Evolutionary conservation across 2,329 filamentous ascomycete species (phyloP).

Genomic region (Botrytis medusae): DNA sequence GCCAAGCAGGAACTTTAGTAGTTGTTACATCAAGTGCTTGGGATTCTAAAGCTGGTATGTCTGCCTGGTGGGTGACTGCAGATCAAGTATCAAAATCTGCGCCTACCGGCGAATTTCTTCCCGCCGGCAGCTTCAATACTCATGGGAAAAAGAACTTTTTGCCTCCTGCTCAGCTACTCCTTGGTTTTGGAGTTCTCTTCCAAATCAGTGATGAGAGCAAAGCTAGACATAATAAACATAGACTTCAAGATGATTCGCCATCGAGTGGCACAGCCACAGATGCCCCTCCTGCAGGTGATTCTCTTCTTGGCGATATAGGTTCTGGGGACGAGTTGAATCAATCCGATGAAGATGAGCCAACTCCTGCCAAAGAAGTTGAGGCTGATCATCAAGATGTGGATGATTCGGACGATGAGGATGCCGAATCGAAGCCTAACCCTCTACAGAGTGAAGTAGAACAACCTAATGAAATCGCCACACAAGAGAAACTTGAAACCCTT

Average conservation of each 20-base stretch:
- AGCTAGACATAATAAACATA: constrained; percentile 74
- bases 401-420: constrained; percentile 36
- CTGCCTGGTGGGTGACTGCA: constrained; percentile 91
- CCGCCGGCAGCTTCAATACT: constrained; percentile 75
- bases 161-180: constrained; percentile 79
- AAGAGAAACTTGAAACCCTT: constrained; percentile 32
- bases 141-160: constrained; percentile 88
- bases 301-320: not conserved
- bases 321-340: constrained; percentile 29
- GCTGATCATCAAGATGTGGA: constrained; percentile 29
- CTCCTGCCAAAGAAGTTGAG: constrained; percentile 20
- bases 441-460: constrained; percentile 28
- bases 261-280: not conserved
- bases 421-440: constrained; percentile 31
- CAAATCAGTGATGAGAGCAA: constrained; percentile 87
- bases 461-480: constrained; percentile 32
- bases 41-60: constrained; percentile 96
- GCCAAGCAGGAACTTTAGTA: constrained; percentile 82
- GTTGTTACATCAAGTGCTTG: constrained; percentile 87
- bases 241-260: constrained; percentile 48
- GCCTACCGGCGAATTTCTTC: constrained; percentile 75
- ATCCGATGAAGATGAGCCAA: constrained; percentile 33
- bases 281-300: not conserved
- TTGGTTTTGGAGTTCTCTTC: constrained; percentile 87
- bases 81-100: constrained; percentile 89